These are phyloP conservation scores for Apiospora hydei DNA, from an alignment of 2,329 filamentous ascomycete genomes.

Conservation along the genomic window DNA sequence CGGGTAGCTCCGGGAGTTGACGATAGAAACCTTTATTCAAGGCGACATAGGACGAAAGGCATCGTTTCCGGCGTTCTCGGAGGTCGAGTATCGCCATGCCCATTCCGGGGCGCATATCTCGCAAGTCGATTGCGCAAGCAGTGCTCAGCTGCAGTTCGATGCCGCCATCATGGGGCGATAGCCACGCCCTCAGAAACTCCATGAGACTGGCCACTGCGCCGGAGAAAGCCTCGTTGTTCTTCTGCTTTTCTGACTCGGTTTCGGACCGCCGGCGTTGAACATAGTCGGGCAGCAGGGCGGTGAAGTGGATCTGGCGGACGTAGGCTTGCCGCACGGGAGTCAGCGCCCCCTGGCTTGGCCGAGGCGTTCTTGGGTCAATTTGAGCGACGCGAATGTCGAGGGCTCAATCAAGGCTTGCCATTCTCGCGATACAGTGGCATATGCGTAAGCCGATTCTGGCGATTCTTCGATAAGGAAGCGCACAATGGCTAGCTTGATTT, in stretches of 20 bases:
- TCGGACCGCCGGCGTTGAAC: neutral
- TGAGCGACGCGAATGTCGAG: neutral
- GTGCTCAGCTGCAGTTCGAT: neutral
- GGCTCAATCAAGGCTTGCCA: conserved; percentile 9
- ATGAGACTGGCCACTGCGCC: neutral
- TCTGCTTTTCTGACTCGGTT: neutral
- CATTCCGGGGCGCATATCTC: neutral
- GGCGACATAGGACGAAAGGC: neutral
- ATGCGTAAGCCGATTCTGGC: neutral
- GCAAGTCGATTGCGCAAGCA: conserved; percentile 2
- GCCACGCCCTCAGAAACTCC: neutral
- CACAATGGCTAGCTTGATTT: conserved; percentile 3
- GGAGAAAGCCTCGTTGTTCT: neutral
- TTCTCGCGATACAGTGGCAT: conserved; percentile 11
- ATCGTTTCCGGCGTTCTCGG: neutral
- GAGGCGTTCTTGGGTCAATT: neutral
- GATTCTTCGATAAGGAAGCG: neutral
- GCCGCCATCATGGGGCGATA: neutral
- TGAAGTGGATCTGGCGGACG: neutral
- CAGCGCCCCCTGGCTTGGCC: neutral
- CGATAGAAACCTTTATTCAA: neutral
- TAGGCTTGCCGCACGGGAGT: conserved; percentile 10
- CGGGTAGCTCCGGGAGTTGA: neutral
- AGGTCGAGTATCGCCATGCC: neutral
- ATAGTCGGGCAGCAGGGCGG: conserved; percentile 12